Conservation (phyloP, 768 basidiomycete species). For the Hysterangium stoloniferum region DNA sequence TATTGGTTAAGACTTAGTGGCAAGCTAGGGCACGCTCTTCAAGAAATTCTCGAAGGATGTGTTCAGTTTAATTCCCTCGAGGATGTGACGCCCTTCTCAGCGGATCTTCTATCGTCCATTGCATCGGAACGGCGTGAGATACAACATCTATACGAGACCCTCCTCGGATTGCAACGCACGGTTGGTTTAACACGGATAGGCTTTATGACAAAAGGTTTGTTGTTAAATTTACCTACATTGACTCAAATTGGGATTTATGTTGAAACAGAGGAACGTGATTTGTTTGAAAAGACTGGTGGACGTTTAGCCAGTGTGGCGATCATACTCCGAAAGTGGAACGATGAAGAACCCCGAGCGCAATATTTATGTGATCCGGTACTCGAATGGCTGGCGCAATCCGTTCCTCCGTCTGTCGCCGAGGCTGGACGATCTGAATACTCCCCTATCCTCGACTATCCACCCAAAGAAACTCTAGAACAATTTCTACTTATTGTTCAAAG, state of each 20-base stretch:
- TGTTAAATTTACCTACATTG: background rate
- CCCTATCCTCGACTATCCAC: slow-evolving; percentile 13
- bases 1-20: background rate
- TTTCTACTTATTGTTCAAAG: slow-evolving; percentile 62
- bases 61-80: background rate
- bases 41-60: slow-evolving; percentile 4
- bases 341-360: slow-evolving; percentile 18
- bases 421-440: background rate
- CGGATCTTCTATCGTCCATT: background rate
- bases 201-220: slow-evolving; percentile 6
- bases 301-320: background rate
- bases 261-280: background rate
- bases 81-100: background rate
- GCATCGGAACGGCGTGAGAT: background rate
- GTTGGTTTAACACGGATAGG: background rate
- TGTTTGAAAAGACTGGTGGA: background rate
- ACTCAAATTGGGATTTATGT: too few relatives aligned
- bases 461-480: slow-evolving; percentile 46
- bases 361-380: slow-evolving; percentile 27
- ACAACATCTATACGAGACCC: background rate
- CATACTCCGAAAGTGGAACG: slow-evolving; percentile 12
- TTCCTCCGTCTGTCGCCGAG: background rate
- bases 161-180: background rate
- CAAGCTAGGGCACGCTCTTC: background rate
- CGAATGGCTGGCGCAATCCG: slow-evolving; percentile 21